These are phyloP conservation scores for Hymenoscyphus scutula DNA, from an alignment of 2,329 filamentous ascomycete species.

Conservation along the genomic window DNA sequence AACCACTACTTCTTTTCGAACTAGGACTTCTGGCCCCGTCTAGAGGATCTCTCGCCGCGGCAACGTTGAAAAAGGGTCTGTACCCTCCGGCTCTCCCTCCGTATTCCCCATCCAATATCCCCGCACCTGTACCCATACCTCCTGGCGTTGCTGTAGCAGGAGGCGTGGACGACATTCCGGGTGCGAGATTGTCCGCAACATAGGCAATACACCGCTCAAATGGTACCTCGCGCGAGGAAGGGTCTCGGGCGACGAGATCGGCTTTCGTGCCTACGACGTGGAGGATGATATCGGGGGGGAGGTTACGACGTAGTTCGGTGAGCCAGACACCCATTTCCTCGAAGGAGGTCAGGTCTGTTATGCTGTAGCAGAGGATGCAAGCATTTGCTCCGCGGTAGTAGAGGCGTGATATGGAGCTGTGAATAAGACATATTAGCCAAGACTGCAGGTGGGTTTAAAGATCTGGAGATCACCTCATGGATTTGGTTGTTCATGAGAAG, in stretches of 20 bases:
- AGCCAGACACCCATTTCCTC: conserved; percentile 92
- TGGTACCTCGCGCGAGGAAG: conserved; percentile 74
- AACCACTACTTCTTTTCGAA: conserved; percentile 68
- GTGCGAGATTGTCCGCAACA: conserved; percentile 85
- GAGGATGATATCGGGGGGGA: conserved; percentile 70
- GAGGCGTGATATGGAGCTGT: conserved; percentile 76
- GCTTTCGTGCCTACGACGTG: conserved; percentile 95
- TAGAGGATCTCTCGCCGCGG: conserved; percentile 24
- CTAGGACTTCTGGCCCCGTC: conserved; percentile 58
- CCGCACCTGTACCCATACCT: conserved; percentile 14
- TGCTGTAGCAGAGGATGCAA: conserved; percentile 91
- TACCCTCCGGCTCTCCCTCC: conserved; percentile 15
- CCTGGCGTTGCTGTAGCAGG: conserved; percentile 57
- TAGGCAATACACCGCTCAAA: conserved; percentile 97
- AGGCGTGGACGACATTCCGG: conserved; percentile 64
- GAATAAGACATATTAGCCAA: conserved; percentile 8
- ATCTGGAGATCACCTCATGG: not conserved
- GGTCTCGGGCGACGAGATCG: conserved; percentile 85
- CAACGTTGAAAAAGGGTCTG: conserved; percentile 5
- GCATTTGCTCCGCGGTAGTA: conserved; percentile 97
- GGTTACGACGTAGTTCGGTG: conserved; percentile 75
- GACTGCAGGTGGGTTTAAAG: not conserved
- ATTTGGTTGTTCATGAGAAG: not conserved
- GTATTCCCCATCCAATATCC: conserved; percentile 12
- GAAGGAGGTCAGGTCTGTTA: conserved; percentile 82